phyloP scores from a whole-genome alignment of 2,329 filamentous ascomycete species.

The Cercospora citrullina region DNA sequence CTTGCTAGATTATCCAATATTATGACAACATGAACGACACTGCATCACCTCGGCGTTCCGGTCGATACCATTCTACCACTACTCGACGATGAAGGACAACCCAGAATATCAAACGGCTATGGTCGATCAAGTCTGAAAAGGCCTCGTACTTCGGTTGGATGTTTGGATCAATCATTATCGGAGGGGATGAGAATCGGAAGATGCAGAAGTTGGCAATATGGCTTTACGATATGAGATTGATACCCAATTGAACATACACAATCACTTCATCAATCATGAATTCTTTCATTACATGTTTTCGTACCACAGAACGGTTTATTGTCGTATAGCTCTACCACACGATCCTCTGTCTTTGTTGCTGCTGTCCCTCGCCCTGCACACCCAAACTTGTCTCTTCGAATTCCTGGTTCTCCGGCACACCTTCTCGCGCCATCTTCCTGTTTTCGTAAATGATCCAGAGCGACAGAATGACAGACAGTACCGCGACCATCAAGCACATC shows the following conservation, averaged over 20 bases:
- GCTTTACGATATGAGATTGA: neutral
- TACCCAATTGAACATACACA: neutral
- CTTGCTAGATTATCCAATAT: slow-evolving; percentile 23
- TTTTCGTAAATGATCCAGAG: slow-evolving; percentile 62
- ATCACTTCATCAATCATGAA: slow-evolving; percentile 1
- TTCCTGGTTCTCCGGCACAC: slow-evolving; percentile 31
- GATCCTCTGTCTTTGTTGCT: slow-evolving; percentile 9
- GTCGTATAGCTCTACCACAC: neutral
- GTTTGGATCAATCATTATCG: neutral
- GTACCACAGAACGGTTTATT: neutral
- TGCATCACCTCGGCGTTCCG: slow-evolving; percentile 11
- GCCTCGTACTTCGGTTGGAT: neutral
- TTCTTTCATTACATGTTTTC: neutral
- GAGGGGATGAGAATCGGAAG: neutral
- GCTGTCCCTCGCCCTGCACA: slow-evolving; percentile 11
- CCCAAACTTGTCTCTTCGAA: slow-evolving; percentile 28
- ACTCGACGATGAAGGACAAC: neutral
- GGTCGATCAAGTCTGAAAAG: neutral
- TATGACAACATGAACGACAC: slow-evolving; percentile 11
- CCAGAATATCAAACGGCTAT: neutral
- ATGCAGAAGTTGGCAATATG: neutral
- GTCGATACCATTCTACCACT: neutral
- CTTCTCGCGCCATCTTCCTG: slow-evolving; percentile 55
- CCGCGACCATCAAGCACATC: slow-evolving; percentile 61
- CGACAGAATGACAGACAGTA: slow-evolving; percentile 56